A percentile compares a stretch with the other conserved stretches of the same genome.
Evolutionary conservation across 495 filamentous ascomycete species (phyloP).

Genomic region (Cercophora newfieldiana): DNA sequence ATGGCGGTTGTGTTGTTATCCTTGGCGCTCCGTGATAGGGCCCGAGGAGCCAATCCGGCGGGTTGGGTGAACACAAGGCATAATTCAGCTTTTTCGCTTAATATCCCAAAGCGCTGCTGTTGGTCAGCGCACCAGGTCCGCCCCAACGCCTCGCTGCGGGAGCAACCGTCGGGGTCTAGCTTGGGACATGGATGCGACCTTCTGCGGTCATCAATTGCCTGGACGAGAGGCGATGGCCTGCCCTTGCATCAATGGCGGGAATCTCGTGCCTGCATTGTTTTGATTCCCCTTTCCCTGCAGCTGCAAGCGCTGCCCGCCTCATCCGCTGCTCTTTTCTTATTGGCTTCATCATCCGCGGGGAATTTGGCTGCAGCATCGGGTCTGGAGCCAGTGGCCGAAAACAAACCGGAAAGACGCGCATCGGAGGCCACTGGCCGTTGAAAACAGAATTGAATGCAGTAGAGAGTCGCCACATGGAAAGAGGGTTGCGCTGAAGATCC

Average conservation of each 20-base stretch:
- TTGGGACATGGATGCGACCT: neutral
- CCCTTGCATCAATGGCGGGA: neutral
- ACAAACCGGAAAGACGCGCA: neutral
- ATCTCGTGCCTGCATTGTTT: neutral
- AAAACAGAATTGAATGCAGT: neutral
- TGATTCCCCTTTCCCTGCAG: neutral
- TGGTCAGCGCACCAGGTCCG: neutral
- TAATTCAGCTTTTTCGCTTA: constrained; percentile 5
- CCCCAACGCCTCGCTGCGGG: neutral
- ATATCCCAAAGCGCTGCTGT: neutral
- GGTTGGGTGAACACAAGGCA: constrained; percentile 5
- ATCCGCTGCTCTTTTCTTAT: neutral
- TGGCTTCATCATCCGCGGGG: neutral
- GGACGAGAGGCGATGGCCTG: neutral
- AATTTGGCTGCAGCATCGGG: neutral
- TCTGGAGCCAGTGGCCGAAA: neutral
- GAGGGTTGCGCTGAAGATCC: no score
- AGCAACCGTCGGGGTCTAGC: neutral
- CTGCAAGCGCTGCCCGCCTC: neutral
- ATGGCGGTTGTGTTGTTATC: constrained; percentile 4
- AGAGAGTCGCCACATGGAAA: no score
- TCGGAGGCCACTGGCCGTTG: no score
- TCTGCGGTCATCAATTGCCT: neutral
- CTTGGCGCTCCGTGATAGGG: constrained; percentile 9
- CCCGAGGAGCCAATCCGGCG: constrained; percentile 2